Evolutionary conservation across 2,329 filamentous ascomycete genomes (phyloP).

Genomic region (Aspergillus luchuensis): DNA sequence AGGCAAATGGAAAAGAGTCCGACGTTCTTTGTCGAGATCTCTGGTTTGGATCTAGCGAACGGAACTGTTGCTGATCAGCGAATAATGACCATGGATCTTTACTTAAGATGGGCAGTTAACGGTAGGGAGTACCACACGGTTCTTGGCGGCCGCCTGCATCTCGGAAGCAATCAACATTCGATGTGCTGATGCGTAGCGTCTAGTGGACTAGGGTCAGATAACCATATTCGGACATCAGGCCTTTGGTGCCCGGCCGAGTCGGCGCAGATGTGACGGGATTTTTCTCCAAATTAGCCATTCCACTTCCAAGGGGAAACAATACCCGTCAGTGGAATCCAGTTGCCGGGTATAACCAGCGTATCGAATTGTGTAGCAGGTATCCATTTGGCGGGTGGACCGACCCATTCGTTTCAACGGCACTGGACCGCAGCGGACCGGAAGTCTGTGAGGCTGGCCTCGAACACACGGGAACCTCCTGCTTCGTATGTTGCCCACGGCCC

Average conservation of each 20-base stretch:
- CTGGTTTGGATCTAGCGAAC: not conserved
- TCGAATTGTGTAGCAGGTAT: not conserved
- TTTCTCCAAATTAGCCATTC: not conserved
- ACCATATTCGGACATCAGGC: constrained; percentile 2
- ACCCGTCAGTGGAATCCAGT: not conserved
- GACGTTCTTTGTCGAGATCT: not conserved
- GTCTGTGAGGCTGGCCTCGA: not conserved
- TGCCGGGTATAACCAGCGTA: not conserved
- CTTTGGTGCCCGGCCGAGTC: not conserved
- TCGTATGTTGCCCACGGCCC: not conserved
- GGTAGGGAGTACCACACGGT: not conserved
- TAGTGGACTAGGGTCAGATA: not conserved
- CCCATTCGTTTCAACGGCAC: not conserved
- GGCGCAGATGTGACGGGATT: not conserved
- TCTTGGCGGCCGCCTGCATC: not conserved
- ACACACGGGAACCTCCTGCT: not conserved
- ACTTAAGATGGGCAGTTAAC: not conserved
- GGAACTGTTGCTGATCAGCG: not conserved
- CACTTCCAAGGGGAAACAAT: not conserved
- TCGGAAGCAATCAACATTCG: not conserved
- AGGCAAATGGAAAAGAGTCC: not conserved
- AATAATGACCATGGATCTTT: not conserved
- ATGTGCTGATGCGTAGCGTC: too few relatives aligned
- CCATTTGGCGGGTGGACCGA: not conserved
- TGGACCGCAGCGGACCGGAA: not conserved